Percentiles rank a stretch among this genome's conserved stretches.
Evolutionary conservation across 2,329 filamentous ascomycete genomes (phyloP).

Genomic region (Sarocladiaceae sp.): DNA sequence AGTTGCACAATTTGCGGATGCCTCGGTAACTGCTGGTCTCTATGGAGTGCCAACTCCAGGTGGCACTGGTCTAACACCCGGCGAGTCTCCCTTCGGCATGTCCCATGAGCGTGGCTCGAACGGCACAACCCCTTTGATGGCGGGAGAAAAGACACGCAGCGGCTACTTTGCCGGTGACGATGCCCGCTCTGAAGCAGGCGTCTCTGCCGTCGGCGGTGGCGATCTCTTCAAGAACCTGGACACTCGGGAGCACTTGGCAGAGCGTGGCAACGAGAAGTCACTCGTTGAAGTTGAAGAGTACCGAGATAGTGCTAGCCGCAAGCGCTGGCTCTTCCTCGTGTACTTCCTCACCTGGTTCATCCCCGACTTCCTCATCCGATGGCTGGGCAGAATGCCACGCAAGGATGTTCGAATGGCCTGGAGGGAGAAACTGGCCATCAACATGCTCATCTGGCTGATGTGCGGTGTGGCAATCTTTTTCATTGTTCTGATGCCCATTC

Average conservation of each 20-base stretch:
- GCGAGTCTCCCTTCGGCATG: conserved; percentile 48
- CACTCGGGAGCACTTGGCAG: conserved; percentile 87
- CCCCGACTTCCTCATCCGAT: conserved; percentile 75
- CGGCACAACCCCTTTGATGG: conserved; percentile 52
- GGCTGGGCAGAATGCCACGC: conserved; percentile 76
- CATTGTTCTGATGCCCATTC: conserved; percentile 76
- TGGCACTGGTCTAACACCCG: conserved; percentile 55
- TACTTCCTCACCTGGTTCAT: conserved; percentile 80
- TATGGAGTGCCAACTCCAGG: conserved; percentile 30
- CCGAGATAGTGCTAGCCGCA: conserved; percentile 69
- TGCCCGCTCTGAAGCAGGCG: conserved; percentile 82
- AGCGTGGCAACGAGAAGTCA: conserved; percentile 86
- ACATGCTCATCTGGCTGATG: conserved; percentile 89
- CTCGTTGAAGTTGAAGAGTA: conserved; percentile 87
- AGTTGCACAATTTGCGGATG: conserved; percentile 68
- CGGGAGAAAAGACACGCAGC: conserved; percentile 67
- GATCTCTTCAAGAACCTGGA: conserved; percentile 99
- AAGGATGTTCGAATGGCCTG: conserved; percentile 90
- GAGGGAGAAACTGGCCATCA: conserved; percentile 97
- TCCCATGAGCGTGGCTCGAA: conserved; percentile 54
- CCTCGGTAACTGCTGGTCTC: conserved; percentile 38
- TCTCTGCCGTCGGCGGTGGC: conserved; percentile 81
- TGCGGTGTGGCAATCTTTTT: conserved; percentile 79
- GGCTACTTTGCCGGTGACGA: conserved; percentile 85
- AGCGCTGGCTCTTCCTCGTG: conserved; percentile 83